Evolutionary conservation across 768 basidiomycete species (phyloP).

Genomic region (Suillus hirtellus): DNA sequence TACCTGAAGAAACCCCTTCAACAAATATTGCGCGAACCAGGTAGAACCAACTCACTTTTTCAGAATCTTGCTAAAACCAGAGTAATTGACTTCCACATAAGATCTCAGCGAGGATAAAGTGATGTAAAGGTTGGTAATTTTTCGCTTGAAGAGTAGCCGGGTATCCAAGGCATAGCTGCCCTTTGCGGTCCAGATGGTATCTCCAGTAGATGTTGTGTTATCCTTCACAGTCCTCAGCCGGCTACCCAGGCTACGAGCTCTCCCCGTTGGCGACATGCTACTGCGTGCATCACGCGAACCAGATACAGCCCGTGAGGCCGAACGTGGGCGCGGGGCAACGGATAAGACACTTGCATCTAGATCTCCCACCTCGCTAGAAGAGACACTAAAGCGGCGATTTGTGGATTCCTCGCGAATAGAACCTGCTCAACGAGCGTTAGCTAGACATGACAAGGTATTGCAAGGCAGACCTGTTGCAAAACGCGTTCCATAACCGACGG

Average conservation of each 20-base stretch:
- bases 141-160: slow-evolving; percentile 83
- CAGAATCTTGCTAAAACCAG: slow-evolving; percentile 91
- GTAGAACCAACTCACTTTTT: slow-evolving; percentile 71
- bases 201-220: slow-evolving; percentile 45
- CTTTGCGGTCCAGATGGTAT: slow-evolving; percentile 74
- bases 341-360: slow-evolving; percentile 42
- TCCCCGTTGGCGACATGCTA: slow-evolving; percentile 37
- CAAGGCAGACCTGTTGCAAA: slow-evolving; percentile 23
- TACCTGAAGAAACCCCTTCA: slow-evolving; percentile 53
- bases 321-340: slow-evolving; percentile 16
- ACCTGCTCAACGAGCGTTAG: slow-evolving; percentile 9
- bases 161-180: slow-evolving; percentile 84
- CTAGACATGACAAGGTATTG: not conserved
- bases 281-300: slow-evolving; percentile 24
- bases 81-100: slow-evolving; percentile 89
- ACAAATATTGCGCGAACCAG: not conserved
- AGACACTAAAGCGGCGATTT: slow-evolving; percentile 41
- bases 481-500: slow-evolving; percentile 26
- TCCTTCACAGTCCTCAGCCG: slow-evolving; percentile 53
- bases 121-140: slow-evolving; percentile 82
- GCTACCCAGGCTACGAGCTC: slow-evolving; percentile 42
- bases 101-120: slow-evolving; percentile 74
- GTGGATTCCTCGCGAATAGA: slow-evolving; percentile 12
- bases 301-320: slow-evolving; percentile 16
- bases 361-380: slow-evolving; percentile 47